Conservation (phyloP, 2,329 filamentous ascomycete species). For the Ophiostoma pallidulum region DNA sequence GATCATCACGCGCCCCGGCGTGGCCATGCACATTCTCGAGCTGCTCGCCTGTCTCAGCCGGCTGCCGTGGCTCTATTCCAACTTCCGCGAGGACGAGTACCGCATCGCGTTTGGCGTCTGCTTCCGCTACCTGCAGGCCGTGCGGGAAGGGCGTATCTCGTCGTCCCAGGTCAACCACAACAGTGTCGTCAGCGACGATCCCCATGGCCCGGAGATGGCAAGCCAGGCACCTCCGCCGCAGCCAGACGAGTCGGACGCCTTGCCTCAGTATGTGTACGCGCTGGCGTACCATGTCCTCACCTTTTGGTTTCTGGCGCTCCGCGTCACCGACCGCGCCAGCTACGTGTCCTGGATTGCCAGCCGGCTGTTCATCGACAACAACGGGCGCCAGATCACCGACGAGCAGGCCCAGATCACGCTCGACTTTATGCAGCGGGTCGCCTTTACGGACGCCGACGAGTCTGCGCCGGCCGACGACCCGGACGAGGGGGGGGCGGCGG, state of each 20-base stretch:
- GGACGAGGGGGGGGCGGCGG: slow-evolving; percentile 43
- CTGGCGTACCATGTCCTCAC: slow-evolving; percentile 91
- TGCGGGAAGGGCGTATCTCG: slow-evolving; percentile 54
- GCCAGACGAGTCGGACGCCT: slow-evolving; percentile 49
- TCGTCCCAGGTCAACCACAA: slow-evolving; percentile 33
- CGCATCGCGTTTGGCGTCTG: slow-evolving; percentile 92
- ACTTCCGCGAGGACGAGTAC: slow-evolving; percentile 86
- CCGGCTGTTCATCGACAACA: slow-evolving; percentile 69
- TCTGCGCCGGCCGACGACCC: slow-evolving; percentile 46
- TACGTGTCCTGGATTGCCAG: slow-evolving; percentile 87
- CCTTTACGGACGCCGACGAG: slow-evolving; percentile 78
- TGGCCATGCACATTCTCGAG: slow-evolving; percentile 90
- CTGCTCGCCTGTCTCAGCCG: slow-evolving; percentile 86
- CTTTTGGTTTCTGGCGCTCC: slow-evolving; percentile 92
- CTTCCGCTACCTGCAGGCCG: slow-evolving; percentile 85
- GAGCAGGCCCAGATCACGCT: slow-evolving; percentile 91
- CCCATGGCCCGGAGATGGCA: slow-evolving; percentile 20
- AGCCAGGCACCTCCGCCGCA: slow-evolving; percentile 19
- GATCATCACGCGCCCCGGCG: slow-evolving; percentile 86
- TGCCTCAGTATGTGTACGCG: slow-evolving; percentile 89
- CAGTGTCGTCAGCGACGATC: slow-evolving; percentile 9
- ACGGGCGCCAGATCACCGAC: slow-evolving; percentile 67
- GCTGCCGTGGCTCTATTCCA: slow-evolving; percentile 73
- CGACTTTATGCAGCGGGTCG: slow-evolving; percentile 86
- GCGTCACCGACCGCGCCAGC: slow-evolving; percentile 70